Evolutionary conservation across 1,139 yeast species (phyloP).

Genomic region (Yamadazyma sp.): DNA sequence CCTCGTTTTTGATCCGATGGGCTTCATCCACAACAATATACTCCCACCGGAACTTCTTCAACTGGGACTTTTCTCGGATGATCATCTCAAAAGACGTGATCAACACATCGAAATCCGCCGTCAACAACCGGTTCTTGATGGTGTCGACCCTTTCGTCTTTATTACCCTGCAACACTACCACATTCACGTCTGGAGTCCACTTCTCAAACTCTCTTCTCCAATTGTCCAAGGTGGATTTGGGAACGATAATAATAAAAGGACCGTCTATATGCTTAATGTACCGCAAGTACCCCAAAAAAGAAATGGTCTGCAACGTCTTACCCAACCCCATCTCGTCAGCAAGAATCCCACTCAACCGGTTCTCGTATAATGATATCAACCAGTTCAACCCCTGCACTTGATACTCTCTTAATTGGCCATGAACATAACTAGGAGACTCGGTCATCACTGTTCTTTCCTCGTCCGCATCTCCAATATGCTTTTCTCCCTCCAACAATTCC

Average conservation of each 20-base stretch:
- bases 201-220: conserved; percentile 92
- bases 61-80: conserved; percentile 75
- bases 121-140: conserved; percentile 57
- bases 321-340: conserved; percentile 56
- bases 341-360: conserved; percentile 43
- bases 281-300: conserved; percentile 81
- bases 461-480: conserved; percentile 46
- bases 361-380: conserved; percentile 46
- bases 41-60: conserved; percentile 89
- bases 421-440: conserved; percentile 70
- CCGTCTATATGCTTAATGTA: conserved; percentile 79
- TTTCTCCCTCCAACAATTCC: conserved; percentile 78
- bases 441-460: conserved; percentile 61
- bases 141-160: conserved; percentile 71
- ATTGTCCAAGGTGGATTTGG: conserved; percentile 91
- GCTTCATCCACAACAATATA: conserved; percentile 95
- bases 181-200: conserved; percentile 97
- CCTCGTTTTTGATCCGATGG: conserved; percentile 93
- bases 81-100: conserved; percentile 93
- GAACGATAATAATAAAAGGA: conserved; percentile 89
- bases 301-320: conserved; percentile 48
- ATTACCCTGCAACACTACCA: conserved; percentile 80
- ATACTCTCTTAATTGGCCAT: conserved; percentile 75
- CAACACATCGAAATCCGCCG: conserved; percentile 83
- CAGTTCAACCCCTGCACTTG: conserved; percentile 56